Conservation (phyloP, 2,329 filamentous ascomycete genomes). For the Gyromitra esculenta region DNA sequence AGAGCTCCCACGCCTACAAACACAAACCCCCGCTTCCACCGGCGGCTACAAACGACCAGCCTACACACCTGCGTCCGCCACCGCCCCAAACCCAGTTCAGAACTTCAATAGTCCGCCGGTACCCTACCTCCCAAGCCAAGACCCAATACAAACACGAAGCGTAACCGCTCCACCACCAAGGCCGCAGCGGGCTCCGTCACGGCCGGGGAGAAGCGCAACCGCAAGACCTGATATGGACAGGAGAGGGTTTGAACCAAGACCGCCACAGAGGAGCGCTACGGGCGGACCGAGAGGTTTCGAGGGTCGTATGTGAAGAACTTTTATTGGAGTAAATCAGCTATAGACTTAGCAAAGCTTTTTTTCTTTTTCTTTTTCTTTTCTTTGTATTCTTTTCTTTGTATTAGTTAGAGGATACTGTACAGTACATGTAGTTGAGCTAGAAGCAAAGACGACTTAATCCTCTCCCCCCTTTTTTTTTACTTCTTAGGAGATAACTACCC, state of each 20-base stretch:
- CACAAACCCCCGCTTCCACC: constrained; percentile 12
- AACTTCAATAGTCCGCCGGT: constrained; percentile 8
- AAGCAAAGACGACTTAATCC: background rate
- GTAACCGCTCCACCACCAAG: constrained; percentile 8
- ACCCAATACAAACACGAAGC: constrained; percentile 19
- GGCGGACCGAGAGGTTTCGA: constrained; percentile 2
- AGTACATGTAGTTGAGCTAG: background rate
- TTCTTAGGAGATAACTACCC: background rate
- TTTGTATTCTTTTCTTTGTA: constrained; percentile 1
- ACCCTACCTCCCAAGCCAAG: background rate
- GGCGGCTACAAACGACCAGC: constrained; percentile 34
- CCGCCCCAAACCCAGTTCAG: background rate
- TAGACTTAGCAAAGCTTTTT: background rate
- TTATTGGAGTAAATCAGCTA: background rate
- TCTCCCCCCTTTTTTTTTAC: constrained; percentile 6
- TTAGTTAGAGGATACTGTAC: constrained; percentile 9
- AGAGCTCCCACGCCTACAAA: constrained; percentile 18
- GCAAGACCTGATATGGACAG: constrained; percentile 25
- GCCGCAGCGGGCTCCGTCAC: background rate
- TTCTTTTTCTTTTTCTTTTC: no score
- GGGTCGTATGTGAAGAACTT: background rate
- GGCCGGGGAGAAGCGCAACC: constrained; percentile 26
- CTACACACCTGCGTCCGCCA: constrained; percentile 30
- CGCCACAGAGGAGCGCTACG: constrained; percentile 36
- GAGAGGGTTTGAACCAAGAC: constrained; percentile 16